phyloP scores from a whole-genome alignment of 164 flowering plant genomes.

The Warburgia ugandensis region DNA sequence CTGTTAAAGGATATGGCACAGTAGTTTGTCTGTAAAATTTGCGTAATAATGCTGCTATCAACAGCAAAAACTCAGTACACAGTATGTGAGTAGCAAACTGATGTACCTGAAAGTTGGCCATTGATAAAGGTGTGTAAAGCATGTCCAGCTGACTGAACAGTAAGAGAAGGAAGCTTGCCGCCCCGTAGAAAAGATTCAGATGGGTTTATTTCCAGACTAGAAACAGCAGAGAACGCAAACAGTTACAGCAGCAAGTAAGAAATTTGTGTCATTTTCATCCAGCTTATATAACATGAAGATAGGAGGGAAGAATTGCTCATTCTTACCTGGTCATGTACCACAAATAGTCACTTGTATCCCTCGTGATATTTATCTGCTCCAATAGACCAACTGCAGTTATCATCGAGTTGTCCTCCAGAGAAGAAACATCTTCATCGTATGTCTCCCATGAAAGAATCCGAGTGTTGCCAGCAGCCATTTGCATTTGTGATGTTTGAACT shows the following conservation, averaged over 20 bases:
- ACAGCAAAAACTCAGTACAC: no score
- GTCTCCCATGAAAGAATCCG: slow-evolving; percentile 61
- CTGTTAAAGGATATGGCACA: slow-evolving; percentile 28
- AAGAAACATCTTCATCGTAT: slow-evolving; percentile 54
- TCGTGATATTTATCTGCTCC: slow-evolving; percentile 73
- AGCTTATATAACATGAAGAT: no score
- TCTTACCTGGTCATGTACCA: slow-evolving; percentile 93
- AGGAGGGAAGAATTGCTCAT: no score
- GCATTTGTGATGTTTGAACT: slow-evolving; percentile 38
- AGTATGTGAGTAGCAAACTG: no score
- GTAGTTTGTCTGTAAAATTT: no score
- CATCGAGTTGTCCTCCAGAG: slow-evolving; percentile 33
- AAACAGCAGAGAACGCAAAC: not conserved
- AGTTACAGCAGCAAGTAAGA: no score
- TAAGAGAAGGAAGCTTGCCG: slow-evolving; percentile 53
- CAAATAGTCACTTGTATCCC: slow-evolving; percentile 73
- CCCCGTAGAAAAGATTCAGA: slow-evolving; percentile 55
- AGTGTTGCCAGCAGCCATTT: slow-evolving; percentile 32
- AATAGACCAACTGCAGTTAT: slow-evolving; percentile 36
- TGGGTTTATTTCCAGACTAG: slow-evolving; percentile 53
- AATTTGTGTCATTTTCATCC: no score
- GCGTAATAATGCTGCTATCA: no score
- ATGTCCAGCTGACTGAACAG: slow-evolving; percentile 84
- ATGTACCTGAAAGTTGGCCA: slow-evolving; percentile 70
- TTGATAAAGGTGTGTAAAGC: slow-evolving; percentile 77